Evolutionary conservation across 2,329 filamentous ascomycete species (phyloP).

Genomic region (Phaeophleospora eucalypticola): DNA sequence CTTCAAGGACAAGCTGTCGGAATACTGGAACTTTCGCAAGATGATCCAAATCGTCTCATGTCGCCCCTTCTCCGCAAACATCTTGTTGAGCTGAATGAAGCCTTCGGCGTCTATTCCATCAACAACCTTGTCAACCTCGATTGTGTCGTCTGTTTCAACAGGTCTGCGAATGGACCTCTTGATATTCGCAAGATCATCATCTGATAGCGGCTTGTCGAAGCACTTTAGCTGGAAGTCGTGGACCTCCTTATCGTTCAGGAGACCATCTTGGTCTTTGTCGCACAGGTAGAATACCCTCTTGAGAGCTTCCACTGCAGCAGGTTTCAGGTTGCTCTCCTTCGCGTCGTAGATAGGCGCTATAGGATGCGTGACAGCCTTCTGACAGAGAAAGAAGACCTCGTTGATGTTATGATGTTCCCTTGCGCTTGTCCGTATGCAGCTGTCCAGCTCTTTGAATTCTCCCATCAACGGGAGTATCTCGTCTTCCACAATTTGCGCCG

Average conservation of each 20-base stretch:
- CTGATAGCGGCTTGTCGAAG: conserved; percentile 79
- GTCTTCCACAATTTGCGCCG: conserved; percentile 83
- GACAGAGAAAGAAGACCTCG: conserved; percentile 91
- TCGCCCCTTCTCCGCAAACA: conserved; percentile 94
- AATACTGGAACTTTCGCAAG: conserved; percentile 89
- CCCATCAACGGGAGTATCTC: conserved; percentile 82
- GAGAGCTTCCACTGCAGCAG: conserved; percentile 78
- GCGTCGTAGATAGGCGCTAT: conserved; percentile 96
- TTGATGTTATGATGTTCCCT: conserved; percentile 91
- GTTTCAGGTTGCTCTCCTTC: conserved; percentile 82
- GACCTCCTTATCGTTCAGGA: conserved; percentile 85
- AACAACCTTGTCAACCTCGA: conserved; percentile 41
- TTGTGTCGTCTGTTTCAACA: conserved; percentile 11
- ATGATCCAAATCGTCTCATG: conserved; percentile 99
- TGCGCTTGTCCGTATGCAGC: conserved; percentile 90
- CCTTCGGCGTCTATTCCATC: conserved; percentile 76
- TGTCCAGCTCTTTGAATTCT: conserved; percentile 90
- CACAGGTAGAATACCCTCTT: conserved; percentile 92
- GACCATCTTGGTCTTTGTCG: conserved; percentile 93
- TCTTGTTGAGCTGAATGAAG: conserved; percentile 87
- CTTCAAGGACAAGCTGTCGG: conserved; percentile 86
- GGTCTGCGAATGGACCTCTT: conserved; percentile 74
- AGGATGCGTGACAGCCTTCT: conserved; percentile 95
- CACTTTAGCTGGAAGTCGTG: conserved; percentile 85
- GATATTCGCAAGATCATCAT: conserved; percentile 83